Evolutionary conservation across 768 basidiomycete genomes (phyloP), one percentile per base, ranked within the genome.

Genomic region (Coprinopsis strossmayeri): DNA sequence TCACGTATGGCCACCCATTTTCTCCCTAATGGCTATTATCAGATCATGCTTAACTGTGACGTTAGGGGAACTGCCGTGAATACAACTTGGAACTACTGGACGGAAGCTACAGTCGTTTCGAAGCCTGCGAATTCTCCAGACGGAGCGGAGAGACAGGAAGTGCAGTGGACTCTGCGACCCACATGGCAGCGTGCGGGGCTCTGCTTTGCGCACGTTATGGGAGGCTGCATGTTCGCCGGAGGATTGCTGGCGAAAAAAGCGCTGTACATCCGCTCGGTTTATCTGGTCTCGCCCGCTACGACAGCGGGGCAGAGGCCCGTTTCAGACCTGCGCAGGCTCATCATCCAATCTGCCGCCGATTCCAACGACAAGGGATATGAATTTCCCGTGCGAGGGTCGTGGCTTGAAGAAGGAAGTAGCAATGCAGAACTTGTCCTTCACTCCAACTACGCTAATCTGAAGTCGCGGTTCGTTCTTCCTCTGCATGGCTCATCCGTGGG

Each of bases 121-220:
- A 39, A 38, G n/a, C 34, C 49, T 7, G 34, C 42, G 13, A 28
- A 35, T 5, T 15, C 25, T 17, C 10, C 13, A 5, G 3, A 18
- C 30, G 38, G 18, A 7, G 21, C 12, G 7, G 27, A 38, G 5
- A 5, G 15, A 2, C 32, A 27, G 10, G 27, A 15, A 50, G 25
- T 50, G 7, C 27, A 46, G 45, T 50, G 44, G 43, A 10, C 37
- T 11, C 20, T 50, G 17, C 42, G 49, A 27, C 49, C 49, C 7
- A 40, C 49, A 17, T 50, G 49, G 49, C 49, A 50, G 32, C 49
- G 49, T 23, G 27, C 13, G 9, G 49, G 49, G 21, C 49, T 50
- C 2, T 50, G 43, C 24, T 5, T 24, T 9, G 49, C 26, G 7
- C 49, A 50, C 25, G n/a, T 46, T 26, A 9, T 50, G 5, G 42